Base-by-base conservation (phyloP, 352 stramenopile species). In the Globisporangium okanoganense region DNA sequence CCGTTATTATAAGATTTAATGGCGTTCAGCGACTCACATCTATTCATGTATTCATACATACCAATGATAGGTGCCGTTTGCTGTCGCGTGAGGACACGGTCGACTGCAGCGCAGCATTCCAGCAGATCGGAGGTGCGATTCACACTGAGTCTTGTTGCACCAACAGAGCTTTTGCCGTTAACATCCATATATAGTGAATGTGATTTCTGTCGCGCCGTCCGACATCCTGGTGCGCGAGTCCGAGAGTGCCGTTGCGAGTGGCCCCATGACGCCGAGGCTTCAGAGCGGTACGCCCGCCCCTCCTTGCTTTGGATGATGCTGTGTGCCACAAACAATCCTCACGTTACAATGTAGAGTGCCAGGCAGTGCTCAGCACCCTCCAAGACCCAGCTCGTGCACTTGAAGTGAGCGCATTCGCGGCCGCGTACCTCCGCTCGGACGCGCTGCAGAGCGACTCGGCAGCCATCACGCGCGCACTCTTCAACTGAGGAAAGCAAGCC, bases 111-210 rank as follows among this genome's bases (percentile, higher is more conserved):
- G 51, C 40, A 13, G 41, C 36, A 2, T 52, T 66, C 31, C 41
- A 53, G n/a, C 60, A 66, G 38, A 60, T 66, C 27, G 60, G 60
- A 51, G 60, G 60, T 66, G 41, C 29, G 33, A 18, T 13, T 25
- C 16, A n/a, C 25, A 8, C 4, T 16, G 22, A 16, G 13, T 10
- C 12, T 35, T 36, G 13, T 16, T 10, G 47, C 7, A 53, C n/a
- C n/a, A 53, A 12, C 13, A 20, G 6, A 51, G 20, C 43, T 31
- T 12, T 22, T 10, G n/a, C 31, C 14, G 6, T 2, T 13, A 16
- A 4, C 25, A 14, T 18, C 25, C 33, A n/a, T 22, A n/a, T 22
- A 16, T 33, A 65, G 59, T 59, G 16, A 47, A 55, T 8, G 41
- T 65, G 9, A 27, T 60, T 14, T 25, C 40, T 24, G 33, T 65